Conservation (phyloP, 2,329 filamentous ascomycete species). For the Cadophora sp. region DNA sequence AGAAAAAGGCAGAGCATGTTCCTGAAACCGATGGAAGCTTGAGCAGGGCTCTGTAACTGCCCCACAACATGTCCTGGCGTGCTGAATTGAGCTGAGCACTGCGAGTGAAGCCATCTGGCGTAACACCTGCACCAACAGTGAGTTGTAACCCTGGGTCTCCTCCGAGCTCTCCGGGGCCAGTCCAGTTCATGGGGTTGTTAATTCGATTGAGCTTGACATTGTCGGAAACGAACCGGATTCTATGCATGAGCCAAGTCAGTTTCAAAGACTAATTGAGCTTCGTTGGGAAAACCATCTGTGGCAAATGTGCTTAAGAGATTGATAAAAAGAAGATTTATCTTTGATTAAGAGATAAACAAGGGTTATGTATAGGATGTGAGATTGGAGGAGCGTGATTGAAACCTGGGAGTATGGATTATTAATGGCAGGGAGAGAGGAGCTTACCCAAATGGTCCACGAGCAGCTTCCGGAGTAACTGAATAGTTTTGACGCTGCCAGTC, state of each 20-base stretch:
- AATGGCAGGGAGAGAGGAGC: conserved; percentile 11
- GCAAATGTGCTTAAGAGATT: too few species aligned
- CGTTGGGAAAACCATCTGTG: neutral
- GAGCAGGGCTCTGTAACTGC: conserved; percentile 70
- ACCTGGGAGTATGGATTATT: neutral
- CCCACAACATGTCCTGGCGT: conserved; percentile 69
- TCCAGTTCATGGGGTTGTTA: conserved; percentile 50
- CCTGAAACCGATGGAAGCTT: conserved; percentile 56
- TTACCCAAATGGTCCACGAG: conserved; percentile 67
- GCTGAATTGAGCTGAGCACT: conserved; percentile 69
- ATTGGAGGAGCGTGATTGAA: too few species aligned
- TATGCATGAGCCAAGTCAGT: conserved; percentile 13
- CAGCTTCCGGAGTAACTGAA: conserved; percentile 63
- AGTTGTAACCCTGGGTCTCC: conserved; percentile 62
- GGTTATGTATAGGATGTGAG: too few species aligned
- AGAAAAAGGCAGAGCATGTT: conserved; percentile 83
- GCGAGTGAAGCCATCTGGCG: conserved; percentile 59
- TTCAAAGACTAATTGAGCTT: neutral
- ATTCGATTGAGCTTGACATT: conserved; percentile 65
- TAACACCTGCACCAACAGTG: conserved; percentile 54
- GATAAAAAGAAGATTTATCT: too few species aligned
- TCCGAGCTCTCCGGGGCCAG: conserved; percentile 52
- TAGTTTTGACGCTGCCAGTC: conserved; percentile 74
- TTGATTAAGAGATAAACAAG: too few species aligned
- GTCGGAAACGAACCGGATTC: conserved; percentile 61